These are phyloP conservation scores for Chrysosporium queenslandicum DNA, from an alignment of 2,329 filamentous ascomycete genomes.

Conservation along the genomic window DNA sequence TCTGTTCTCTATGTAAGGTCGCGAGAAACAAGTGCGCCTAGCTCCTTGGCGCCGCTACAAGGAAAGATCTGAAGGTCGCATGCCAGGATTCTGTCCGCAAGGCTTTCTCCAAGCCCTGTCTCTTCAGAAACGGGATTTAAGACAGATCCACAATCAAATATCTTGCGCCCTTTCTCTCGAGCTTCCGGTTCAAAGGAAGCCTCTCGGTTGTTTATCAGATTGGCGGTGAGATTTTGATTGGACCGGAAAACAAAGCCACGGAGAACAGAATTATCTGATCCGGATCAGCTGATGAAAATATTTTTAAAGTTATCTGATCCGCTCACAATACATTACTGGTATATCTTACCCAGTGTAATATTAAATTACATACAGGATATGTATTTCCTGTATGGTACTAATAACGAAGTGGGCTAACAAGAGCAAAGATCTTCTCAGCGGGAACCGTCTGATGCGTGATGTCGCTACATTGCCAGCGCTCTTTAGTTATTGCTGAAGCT, in stretches of 20 bases:
- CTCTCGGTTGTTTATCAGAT: neutral
- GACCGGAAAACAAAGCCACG: neutral
- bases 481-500: no score
- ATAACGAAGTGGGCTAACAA: no score
- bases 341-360: no score
- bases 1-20: neutral
- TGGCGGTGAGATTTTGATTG: neutral
- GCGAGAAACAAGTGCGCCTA: neutral
- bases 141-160: neutral
- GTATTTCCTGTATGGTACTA: no score
- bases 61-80: neutral
- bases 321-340: neutral
- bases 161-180: neutral
- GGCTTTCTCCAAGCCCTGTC: no score
- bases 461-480: no score
- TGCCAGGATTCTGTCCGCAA: neutral
- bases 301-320: constrained; percentile 7
- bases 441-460: no score
- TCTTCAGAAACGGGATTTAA: neutral
- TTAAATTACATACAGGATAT: neutral
- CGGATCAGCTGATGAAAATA: neutral
- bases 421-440: no score
- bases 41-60: neutral
- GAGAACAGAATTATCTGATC: constrained; percentile 3
- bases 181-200: neutral